Evolutionary conservation across 257 asterid species (phyloP).

Genomic region (Thymus mandschuricus): DNA sequence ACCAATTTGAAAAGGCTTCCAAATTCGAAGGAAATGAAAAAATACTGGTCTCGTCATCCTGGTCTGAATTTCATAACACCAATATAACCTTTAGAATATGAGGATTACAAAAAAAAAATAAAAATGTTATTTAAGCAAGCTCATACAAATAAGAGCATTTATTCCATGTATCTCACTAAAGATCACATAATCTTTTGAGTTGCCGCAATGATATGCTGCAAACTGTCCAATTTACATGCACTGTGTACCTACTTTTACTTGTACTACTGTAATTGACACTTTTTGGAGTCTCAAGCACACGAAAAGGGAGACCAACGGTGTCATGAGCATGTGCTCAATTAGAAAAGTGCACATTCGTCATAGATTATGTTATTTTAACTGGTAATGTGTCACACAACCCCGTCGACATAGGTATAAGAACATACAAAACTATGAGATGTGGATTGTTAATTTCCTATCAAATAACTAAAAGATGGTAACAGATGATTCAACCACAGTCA

Average conservation of each 20-base stretch:
- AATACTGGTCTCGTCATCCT: conserved; percentile 49
- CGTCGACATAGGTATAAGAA: background rate
- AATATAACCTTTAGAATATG: conserved; percentile 32
- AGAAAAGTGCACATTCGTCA: background rate
- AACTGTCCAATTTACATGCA: too few species aligned
- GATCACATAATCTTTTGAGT: too few species aligned
- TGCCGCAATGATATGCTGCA: too few species aligned
- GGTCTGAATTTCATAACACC: conserved; percentile 49
- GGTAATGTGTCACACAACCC: background rate
- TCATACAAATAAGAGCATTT: background rate
- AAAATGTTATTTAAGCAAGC: background rate
- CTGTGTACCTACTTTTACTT: too few species aligned
- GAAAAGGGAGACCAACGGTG: too few species aligned
- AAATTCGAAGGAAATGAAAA: conserved; percentile 58
- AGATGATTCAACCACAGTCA: conserved; percentile 21
- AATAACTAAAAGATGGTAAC: background rate
- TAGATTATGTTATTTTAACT: background rate
- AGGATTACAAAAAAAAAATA: background rate
- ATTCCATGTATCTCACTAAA: background rate
- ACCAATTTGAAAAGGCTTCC: conserved; percentile 72
- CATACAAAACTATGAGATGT: background rate
- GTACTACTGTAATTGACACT: too few species aligned
- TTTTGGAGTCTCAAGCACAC: too few species aligned
- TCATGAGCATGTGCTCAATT: too few species aligned
- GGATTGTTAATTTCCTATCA: background rate